These are phyloP conservation scores for Penicillium longicatenatum DNA, from an alignment of 495 filamentous ascomycete genomes.

Conservation along the genomic window DNA sequence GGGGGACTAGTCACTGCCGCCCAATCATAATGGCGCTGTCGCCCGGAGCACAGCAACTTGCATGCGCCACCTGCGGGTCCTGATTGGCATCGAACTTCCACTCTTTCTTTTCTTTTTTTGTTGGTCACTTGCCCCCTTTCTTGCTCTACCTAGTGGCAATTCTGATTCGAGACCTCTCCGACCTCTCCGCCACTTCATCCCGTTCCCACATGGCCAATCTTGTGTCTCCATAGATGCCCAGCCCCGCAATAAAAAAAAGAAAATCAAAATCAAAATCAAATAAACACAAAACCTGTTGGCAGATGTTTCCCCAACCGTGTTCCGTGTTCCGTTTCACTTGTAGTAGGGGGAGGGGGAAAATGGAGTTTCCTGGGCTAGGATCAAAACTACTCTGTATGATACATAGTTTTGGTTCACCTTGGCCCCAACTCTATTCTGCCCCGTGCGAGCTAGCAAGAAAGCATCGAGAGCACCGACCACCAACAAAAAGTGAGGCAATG, in stretches of 20 bases:
- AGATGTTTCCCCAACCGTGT: constrained; percentile 13
- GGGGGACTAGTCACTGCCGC: neutral
- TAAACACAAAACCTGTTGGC: constrained; percentile 3
- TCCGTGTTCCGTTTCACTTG: constrained; percentile 12
- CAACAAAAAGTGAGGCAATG: constrained; percentile 24
- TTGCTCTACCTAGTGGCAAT: neutral
- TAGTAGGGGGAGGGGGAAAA: constrained; percentile 2
- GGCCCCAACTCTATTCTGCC: constrained; percentile 5
- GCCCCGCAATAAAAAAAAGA: neutral
- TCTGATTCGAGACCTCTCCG: constrained; percentile 7
- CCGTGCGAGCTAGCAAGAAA: neutral
- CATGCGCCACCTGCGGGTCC: constrained; percentile 22
- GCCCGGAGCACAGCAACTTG: neutral
- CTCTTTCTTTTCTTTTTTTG: neutral
- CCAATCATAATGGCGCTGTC: constrained; percentile 10
- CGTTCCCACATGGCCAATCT: constrained; percentile 4
- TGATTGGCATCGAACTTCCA: constrained; percentile 9
- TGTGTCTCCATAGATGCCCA: constrained; percentile 1
- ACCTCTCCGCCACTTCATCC: constrained; percentile 4
- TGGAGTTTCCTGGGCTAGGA: neutral
- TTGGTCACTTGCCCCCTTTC: neutral
- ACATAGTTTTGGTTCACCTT: neutral
- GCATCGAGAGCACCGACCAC: constrained; percentile 3
- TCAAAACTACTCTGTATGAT: neutral
- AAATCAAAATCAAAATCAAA: neutral